These are phyloP conservation scores for Emericellopsis cladophorae DNA, from an alignment of 2,329 filamentous ascomycete species.

Conservation along the genomic window DNA sequence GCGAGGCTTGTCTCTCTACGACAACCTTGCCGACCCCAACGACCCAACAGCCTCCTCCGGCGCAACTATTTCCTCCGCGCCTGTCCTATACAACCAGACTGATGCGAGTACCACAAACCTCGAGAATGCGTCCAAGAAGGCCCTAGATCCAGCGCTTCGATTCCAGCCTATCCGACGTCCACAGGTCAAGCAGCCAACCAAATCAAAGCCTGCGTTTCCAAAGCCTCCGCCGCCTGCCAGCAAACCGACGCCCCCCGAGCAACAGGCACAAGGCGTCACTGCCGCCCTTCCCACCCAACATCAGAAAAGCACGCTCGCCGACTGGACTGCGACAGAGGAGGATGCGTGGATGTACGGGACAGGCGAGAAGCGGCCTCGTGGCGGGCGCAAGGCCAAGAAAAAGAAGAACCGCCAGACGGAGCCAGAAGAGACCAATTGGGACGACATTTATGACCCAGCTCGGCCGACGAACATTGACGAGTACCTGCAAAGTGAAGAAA, in stretches of 20 bases:
- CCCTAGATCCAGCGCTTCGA: conserved; percentile 49
- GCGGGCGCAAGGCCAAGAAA: conserved; percentile 61
- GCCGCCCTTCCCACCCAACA: conserved; percentile 11
- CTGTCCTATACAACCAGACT: conserved; percentile 55
- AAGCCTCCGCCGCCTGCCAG: conserved; percentile 18
- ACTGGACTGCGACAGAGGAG: conserved; percentile 68
- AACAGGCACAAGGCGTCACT: conserved; percentile 20
- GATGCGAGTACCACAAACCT: conserved; percentile 22
- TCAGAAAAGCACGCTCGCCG: conserved; percentile 58
- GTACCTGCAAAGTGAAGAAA: conserved; percentile 75
- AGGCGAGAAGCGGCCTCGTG: conserved; percentile 57
- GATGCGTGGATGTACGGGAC: conserved; percentile 64
- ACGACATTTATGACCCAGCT: conserved; percentile 79
- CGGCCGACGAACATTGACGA: conserved; percentile 75
- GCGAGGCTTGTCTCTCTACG: conserved; percentile 63
- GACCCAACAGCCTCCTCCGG: conserved; percentile 28
- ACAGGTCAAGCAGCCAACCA: conserved; percentile 44
- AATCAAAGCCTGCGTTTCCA: conserved; percentile 47
- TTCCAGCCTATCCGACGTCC: conserved; percentile 82
- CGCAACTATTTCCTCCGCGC: conserved; percentile 64
- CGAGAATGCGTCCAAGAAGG: conserved; percentile 44
- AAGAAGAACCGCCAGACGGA: conserved; percentile 54
- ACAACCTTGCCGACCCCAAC: conserved; percentile 61
- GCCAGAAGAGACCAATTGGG: conserved; percentile 63
- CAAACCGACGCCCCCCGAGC: conserved; percentile 10